Percentiles rank a stretch among this genome's conserved stretches.
phyloP scores from a whole-genome alignment of 2,329 filamentous ascomycete genomes.

The Fusarium pseudonygamai region DNA sequence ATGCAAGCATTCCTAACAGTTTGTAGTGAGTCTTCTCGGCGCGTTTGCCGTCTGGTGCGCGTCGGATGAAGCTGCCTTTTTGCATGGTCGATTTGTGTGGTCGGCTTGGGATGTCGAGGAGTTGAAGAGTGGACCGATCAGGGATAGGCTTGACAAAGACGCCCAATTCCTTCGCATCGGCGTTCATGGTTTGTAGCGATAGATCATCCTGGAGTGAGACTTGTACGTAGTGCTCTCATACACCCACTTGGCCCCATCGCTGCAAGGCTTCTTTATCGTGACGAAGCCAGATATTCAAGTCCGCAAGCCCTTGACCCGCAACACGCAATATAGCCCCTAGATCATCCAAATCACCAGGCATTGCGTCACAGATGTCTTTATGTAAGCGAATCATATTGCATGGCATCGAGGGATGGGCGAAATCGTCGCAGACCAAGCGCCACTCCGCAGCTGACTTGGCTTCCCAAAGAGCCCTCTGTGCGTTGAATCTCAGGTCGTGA shows the following conservation, averaged over 20 bases:
- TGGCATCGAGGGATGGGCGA: neutral
- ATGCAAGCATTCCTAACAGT: neutral
- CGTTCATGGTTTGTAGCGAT: neutral
- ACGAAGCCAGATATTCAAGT: neutral
- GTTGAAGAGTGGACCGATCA: neutral
- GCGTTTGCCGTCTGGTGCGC: neutral
- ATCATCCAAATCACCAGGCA: neutral
- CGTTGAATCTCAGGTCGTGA: neutral
- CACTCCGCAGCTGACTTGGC: neutral
- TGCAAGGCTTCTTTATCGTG: neutral
- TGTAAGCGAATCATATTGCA: neutral
- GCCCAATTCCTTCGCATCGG: neutral
- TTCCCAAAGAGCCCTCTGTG: neutral
- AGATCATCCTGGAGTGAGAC: no score
- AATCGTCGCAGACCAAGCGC: neutral
- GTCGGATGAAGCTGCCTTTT: neutral
- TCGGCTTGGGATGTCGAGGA: constrained; percentile 5
- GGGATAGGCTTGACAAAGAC: neutral
- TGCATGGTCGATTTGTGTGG: constrained; percentile 6
- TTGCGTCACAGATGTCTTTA: neutral
- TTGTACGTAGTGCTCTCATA: neutral
- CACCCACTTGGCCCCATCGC: neutral
- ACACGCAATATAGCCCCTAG: neutral
- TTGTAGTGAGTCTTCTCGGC: neutral
- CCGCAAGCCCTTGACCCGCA: neutral